Evolutionary conservation across 2,329 filamentous ascomycete genomes (phyloP), one percentile per base, ranked within the genome.

Genomic region (Ophiostoma triangulosporum): DNA sequence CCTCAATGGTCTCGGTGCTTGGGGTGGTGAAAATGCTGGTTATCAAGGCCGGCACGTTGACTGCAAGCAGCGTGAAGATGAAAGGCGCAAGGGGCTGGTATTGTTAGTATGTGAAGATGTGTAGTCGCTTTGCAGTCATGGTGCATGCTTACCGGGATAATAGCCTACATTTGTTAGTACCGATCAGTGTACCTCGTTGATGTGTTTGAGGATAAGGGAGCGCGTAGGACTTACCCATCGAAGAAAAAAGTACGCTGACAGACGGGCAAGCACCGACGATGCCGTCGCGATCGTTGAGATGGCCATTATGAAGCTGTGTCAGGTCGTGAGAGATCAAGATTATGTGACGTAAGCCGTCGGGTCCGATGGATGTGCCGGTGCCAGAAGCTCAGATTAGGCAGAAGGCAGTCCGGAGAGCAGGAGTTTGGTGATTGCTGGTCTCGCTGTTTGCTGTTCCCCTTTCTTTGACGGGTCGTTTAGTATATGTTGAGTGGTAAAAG

Each of bases 11-110:
- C 15, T 46, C 15, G 7, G 43, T 46, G 6, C 5, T 29, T 15
- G 12, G 4, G 5, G 40, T 27, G 5, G 22, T 27, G 24, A 46
- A 46, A 3, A 31, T n/a, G 43, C 43, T 46, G n/a, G 43, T 9
- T 3, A 46, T 27, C 7, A 6, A 86, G 0, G 81, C 72, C 0
- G 82, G 75, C 0, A 83, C 63, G 60, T 87, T 88, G 54, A 88
- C 66, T 24, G 77, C 80, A 56, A 84, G 81, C 2, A 84, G 69
- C 0, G 83, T 74, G 54, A 80, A 80, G 3, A 81, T 70, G 11
- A 75, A 3, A 11, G 43, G 43, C 8, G 43, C 43, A n/a, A 46
- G 43, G 15, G 29, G 7, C 43, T 46, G n/a, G 43, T 12, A 20
- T 29, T 11, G 15, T 46, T 12, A 29, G 43, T 46, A 9, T 14